phyloP scores from a whole-genome alignment of 306 rosid genomes.

The Cicer cuneatum region DNA sequence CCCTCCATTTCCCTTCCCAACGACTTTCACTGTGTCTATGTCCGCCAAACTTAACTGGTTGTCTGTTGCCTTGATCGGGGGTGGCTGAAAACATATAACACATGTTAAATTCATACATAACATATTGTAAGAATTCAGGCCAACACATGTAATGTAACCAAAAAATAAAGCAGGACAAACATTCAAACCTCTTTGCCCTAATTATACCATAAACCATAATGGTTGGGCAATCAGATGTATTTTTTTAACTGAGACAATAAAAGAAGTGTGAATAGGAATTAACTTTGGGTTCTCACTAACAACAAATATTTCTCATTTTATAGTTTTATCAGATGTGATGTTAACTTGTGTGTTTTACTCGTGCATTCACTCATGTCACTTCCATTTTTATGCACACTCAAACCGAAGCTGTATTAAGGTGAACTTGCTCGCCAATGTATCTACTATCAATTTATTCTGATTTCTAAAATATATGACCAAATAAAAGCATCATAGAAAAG shows the following conservation, averaged over 20 bases:
- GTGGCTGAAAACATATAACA: slow-evolving; percentile 66
- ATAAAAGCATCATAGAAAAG: slow-evolving; percentile 4
- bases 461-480: slow-evolving; percentile 29
- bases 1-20: slow-evolving; percentile 96
- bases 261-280: slow-evolving; percentile 27
- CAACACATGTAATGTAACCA: slow-evolving; percentile 5
- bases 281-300: neutral
- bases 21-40: slow-evolving; percentile 77
- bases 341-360: too few relatives aligned
- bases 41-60: slow-evolving; percentile 80
- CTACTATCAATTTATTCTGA: neutral
- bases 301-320: too few relatives aligned
- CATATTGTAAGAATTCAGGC: slow-evolving; percentile 22
- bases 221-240: slow-evolving; percentile 19
- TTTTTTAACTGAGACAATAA: neutral
- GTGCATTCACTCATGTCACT: too few relatives aligned
- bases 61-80: slow-evolving; percentile 86
- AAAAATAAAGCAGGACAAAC: neutral
- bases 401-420: too few relatives aligned
- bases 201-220: slow-evolving; percentile 33
- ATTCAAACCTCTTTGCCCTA: neutral
- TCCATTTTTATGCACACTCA: too few relatives aligned
- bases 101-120: slow-evolving; percentile 43
- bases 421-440: neutral
- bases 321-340: too few relatives aligned